These are phyloP conservation scores for Camelina laxa DNA, from an alignment of 345 rosid genomes.

Conservation along the genomic window DNA sequence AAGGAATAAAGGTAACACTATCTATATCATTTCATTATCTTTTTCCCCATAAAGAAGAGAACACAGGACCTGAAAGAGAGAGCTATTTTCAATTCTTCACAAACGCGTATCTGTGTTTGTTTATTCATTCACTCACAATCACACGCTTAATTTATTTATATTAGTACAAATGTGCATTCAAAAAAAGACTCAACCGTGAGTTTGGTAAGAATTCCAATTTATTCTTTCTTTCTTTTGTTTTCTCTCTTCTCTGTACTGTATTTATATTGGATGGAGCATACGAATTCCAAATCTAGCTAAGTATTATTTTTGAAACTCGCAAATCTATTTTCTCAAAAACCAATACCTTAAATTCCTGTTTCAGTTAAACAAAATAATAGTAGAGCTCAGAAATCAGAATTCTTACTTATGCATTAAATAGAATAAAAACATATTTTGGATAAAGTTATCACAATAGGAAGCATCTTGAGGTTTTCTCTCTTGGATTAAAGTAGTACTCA, in stretches of 20 bases:
- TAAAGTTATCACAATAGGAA: not conserved
- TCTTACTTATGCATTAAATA: too few relatives aligned
- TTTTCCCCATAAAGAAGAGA: not conserved
- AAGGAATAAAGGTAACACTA: constrained; percentile 4
- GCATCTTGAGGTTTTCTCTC: not conserved
- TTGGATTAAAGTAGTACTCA: not conserved
- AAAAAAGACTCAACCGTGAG: not conserved
- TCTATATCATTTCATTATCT: not conserved
- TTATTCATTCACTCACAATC: not conserved
- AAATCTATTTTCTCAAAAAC: not conserved
- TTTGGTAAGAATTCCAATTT: constrained; percentile 16
- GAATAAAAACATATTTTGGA: not conserved
- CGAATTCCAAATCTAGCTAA: too few relatives aligned
- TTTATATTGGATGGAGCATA: too few relatives aligned
- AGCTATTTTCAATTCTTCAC: not conserved
- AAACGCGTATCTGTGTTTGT: constrained; percentile 2
- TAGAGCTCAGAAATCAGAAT: not conserved
- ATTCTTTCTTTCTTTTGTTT: not conserved
- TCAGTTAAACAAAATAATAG: not conserved
- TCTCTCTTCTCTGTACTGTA: too few relatives aligned
- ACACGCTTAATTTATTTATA: constrained; percentile 5
- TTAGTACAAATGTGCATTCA: not conserved
- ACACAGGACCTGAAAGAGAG: not conserved
- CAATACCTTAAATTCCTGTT: not conserved
- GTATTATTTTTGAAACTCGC: too few relatives aligned